phyloP scores from a whole-genome alignment of 176 grass and related monocot genomes.

The Phoenix roebelenii region DNA sequence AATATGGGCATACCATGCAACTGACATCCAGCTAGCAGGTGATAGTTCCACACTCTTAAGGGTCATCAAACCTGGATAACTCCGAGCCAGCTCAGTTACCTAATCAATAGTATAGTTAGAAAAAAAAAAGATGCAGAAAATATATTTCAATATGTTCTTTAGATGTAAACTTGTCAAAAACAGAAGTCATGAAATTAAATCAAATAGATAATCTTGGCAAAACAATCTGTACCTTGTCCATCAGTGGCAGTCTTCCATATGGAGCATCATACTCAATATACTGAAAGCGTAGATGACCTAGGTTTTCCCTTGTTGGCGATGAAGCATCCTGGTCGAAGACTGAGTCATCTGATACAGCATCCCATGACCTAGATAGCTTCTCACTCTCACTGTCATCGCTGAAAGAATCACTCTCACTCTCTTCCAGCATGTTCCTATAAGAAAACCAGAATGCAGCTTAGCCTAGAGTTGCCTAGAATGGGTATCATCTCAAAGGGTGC shows the following conservation, averaged over 20 bases:
- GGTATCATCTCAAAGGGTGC: too few relatives aligned
- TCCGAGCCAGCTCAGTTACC: constrained; percentile 40
- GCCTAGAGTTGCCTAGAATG: constrained; percentile 5
- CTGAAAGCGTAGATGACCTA: constrained; percentile 37
- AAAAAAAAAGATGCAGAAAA: too few relatives aligned
- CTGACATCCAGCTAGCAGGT: constrained; percentile 67
- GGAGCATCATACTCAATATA: constrained; percentile 53
- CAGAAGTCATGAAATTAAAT: neutral
- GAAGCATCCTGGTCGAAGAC: constrained; percentile 12
- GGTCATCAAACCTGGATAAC: constrained; percentile 33
- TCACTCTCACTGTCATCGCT: constrained; percentile 50
- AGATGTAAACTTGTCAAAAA: too few relatives aligned
- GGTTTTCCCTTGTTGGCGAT: constrained; percentile 15
- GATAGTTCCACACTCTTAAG: constrained; percentile 59
- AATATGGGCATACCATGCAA: constrained; percentile 44
- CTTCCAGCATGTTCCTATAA: constrained; percentile 12
- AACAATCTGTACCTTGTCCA: constrained; percentile 35
- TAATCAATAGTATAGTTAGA: neutral
- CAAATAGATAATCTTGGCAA: neutral
- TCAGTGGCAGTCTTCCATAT: constrained; percentile 44
- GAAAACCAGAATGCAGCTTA: neutral
- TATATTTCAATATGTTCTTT: too few relatives aligned
- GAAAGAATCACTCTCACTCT: constrained; percentile 61
- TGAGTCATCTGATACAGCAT: constrained; percentile 38
- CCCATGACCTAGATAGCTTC: constrained; percentile 42